A percentile compares a stretch with the other conserved stretches of the same genome.
These are phyloP conservation scores for Pseudozyma flocculosa DNA, from an alignment of 1,284 basidiomycete genomes.

Conservation along the genomic window DNA sequence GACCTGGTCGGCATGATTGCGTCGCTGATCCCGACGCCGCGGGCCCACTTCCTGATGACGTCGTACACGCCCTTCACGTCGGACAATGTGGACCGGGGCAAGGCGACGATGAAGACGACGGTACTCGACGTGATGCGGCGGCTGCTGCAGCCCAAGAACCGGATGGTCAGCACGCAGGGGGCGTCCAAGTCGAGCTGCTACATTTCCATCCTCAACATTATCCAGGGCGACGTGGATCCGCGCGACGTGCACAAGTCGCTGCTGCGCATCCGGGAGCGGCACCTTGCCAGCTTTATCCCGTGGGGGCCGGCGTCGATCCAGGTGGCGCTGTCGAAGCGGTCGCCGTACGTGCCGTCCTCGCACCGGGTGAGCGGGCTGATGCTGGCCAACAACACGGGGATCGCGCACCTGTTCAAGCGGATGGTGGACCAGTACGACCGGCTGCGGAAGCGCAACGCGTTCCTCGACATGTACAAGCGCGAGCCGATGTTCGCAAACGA, in stretches of 20 bases:
- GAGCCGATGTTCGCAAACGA: slow-evolving; percentile 65
- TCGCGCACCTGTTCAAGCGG: slow-evolving; percentile 79
- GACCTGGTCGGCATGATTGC: slow-evolving; percentile 91
- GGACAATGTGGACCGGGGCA: slow-evolving; percentile 63
- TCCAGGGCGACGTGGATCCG: slow-evolving; percentile 94
- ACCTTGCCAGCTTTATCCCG: slow-evolving; percentile 95
- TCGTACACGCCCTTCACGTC: slow-evolving; percentile 98
- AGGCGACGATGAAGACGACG: slow-evolving; percentile 57
- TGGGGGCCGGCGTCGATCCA: slow-evolving; percentile 99
- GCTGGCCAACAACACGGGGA: slow-evolving; percentile 98
- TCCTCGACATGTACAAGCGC: slow-evolving; percentile 96
- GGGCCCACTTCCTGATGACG: slow-evolving; percentile 99
- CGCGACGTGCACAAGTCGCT: slow-evolving; percentile 98
- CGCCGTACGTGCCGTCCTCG: slow-evolving; percentile 81
- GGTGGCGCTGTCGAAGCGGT: slow-evolving; percentile 88
- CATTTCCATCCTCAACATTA: slow-evolving; percentile 97
- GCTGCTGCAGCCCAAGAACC: slow-evolving; percentile 94
- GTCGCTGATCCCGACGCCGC: slow-evolving; percentile 94
- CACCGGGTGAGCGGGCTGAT: slow-evolving; percentile 94
- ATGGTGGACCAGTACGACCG: slow-evolving; percentile 95
- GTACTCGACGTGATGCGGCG: slow-evolving; percentile 97
- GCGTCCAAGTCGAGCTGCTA: slow-evolving; percentile 63
- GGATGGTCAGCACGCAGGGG: slow-evolving; percentile 86
- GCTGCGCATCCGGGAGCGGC: slow-evolving; percentile 90
- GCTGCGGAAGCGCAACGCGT: slow-evolving; percentile 84